phyloP scores from a whole-genome alignment of 108 stramenopile genomes.

The Nannochloropsis gaditana region DNA sequence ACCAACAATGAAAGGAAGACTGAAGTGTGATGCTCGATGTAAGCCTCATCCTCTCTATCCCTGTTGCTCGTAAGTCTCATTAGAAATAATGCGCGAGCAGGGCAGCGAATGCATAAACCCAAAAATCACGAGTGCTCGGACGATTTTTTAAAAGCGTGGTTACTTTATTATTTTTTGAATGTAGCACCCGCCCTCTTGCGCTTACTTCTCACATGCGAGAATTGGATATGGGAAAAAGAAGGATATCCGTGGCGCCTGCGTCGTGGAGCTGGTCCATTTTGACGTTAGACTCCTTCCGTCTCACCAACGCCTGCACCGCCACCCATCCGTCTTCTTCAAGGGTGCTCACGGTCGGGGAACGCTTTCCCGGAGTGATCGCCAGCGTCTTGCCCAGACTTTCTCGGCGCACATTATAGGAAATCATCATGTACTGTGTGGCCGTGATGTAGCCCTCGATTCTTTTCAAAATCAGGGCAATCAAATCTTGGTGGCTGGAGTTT shows the following conservation, averaged over 20 bases:
- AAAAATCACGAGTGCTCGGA: no score
- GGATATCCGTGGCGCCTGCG: constrained; percentile 86
- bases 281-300: constrained; percentile 66
- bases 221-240: constrained; percentile 75
- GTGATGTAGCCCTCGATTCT: constrained; percentile 92
- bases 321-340: constrained; percentile 71
- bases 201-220: constrained; percentile 55
- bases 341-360: constrained; percentile 79
- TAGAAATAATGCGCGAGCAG: no score
- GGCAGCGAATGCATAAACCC: no score
- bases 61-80: no score
- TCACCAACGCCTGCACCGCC: constrained; percentile 75
- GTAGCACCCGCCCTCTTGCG: no score
- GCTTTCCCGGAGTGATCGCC: constrained; percentile 86
- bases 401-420: constrained; percentile 77
- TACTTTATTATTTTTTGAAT: no score
- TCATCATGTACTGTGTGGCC: constrained; percentile 85
- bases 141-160: no score
- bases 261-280: constrained; percentile 87
- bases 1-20: no score
- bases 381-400: constrained; percentile 64
- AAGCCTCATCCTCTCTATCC: no score
- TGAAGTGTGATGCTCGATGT: no score
- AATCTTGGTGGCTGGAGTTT: constrained; percentile 66
- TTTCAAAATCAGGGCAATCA: constrained; percentile 73